phyloP scores from a whole-genome alignment of 768 basidiomycete genomes.

The Lactarius quietus region DNA sequence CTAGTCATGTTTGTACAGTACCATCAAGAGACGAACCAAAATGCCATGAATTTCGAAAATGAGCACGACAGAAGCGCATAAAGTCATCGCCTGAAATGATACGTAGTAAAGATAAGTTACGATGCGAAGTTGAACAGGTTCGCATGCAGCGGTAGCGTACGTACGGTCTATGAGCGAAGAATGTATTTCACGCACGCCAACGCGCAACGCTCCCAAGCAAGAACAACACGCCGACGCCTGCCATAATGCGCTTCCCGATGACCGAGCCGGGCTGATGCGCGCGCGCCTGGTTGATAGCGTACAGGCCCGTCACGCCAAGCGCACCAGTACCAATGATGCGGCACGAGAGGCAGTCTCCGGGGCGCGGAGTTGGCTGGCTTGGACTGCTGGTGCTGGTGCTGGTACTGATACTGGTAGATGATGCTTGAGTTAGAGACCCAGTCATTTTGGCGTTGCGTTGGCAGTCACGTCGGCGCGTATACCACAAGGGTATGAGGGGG shows the following conservation, averaged over 20 bases:
- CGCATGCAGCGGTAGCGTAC: not conserved
- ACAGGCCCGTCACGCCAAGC: slow-evolving; percentile 58
- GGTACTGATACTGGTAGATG: not conserved
- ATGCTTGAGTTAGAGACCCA: not conserved
- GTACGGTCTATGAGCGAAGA: not conserved
- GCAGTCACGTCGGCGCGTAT: not conserved
- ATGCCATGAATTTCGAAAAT: not conserved
- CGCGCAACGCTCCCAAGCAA: slow-evolving; percentile 22
- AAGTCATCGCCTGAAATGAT: not conserved
- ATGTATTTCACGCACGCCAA: slow-evolving; percentile 16
- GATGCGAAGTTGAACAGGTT: not conserved
- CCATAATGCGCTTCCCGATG: slow-evolving; percentile 58
- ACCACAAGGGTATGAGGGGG: not conserved
- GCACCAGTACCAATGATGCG: slow-evolving; percentile 63
- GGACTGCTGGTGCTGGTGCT: not conserved
- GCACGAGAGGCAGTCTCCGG: slow-evolving; percentile 61
- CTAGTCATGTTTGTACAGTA: not conserved
- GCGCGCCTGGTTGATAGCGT: slow-evolving; percentile 65
- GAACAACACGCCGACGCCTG: slow-evolving; percentile 50
- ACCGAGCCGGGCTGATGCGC: slow-evolving; percentile 57
- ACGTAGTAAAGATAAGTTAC: not conserved
- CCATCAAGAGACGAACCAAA: not conserved
- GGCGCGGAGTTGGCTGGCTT: not conserved
- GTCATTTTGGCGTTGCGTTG: not conserved
- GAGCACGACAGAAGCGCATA: not conserved